These are phyloP conservation scores for Calonectria leucothoes DNA, from an alignment of 2,329 filamentous ascomycete species.

Conservation along the genomic window DNA sequence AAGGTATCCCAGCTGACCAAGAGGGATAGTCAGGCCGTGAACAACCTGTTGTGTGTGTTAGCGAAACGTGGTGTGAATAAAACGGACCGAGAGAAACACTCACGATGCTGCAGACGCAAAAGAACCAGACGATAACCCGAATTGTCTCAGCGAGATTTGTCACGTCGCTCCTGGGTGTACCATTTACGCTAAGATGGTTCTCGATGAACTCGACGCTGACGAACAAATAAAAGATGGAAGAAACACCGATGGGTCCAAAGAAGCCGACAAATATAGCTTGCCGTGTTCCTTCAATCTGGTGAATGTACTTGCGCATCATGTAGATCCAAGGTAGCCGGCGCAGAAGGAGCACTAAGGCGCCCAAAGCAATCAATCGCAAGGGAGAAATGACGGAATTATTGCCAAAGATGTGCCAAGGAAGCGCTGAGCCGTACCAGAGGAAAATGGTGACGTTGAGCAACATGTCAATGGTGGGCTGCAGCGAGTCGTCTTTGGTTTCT, in stretches of 20 bases:
- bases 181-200: constrained; percentile 63
- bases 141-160: constrained; percentile 73
- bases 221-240: constrained; percentile 90
- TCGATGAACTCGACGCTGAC: constrained; percentile 80
- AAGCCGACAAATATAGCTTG: constrained; percentile 91
- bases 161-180: constrained; percentile 73
- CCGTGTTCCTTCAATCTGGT: constrained; percentile 78
- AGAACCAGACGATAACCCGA: constrained; percentile 85
- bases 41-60: constrained; percentile 60
- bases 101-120: constrained; percentile 85
- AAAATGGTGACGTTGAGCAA: constrained; percentile 90
- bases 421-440: constrained; percentile 89
- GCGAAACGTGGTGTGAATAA: accelerated
- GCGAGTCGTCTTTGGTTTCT: constrained; percentile 87
- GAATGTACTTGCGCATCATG: constrained; percentile 78
- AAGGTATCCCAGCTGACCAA: constrained; percentile 74
- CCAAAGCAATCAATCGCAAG: constrained; percentile 78
- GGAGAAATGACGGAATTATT: constrained; percentile 77
- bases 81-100: constrained; percentile 47
- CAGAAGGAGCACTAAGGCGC: constrained; percentile 80
- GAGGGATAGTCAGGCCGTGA: constrained; percentile 84
- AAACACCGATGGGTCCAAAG: constrained; percentile 92
- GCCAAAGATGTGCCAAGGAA: constrained; percentile 81
- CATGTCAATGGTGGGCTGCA: constrained; percentile 97
- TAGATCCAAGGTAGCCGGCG: constrained; percentile 83